Base-by-base conservation (phyloP, 768 basidiomycete genomes). In the Pleurotus salmoneostramineus region DNA sequence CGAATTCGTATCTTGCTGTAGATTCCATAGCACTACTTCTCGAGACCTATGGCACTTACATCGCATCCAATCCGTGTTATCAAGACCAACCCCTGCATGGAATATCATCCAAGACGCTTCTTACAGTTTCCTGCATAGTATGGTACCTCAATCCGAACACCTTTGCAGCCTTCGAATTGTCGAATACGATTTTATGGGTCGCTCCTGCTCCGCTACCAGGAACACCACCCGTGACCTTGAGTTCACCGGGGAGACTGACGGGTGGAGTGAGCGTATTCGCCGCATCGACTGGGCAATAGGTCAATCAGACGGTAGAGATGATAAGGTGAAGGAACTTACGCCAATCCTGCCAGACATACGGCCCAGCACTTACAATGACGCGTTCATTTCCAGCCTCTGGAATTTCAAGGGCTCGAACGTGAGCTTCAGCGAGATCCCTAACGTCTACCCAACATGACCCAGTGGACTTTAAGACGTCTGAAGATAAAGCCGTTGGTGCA, bases 371-470 rank as follows among this genome's bases (percentile, higher is more conserved):
- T 2, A 62, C 45, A 43, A 84, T 72, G 65, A 83, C 76, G 35
- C 84, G 71, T 51, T 83, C 70, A 2, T 78, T 78, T 5, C 74
- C 74, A 0, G 83, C 83, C 7, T 74, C 74, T 7, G 71, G 66
- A 32, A 71, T 74, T 50, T 73, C 72, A 11, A 86, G 67, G 10
- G 82, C 80, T 14, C 69, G 66, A 3, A 72, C 69, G 61, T 85
- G 84, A 1, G 77, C 82, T 31, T 72, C 68, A 0, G 79, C 81
- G 42, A 81, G 68, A 65, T 81, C 78, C 15, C 79, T 72, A 6
- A 80, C 77, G 46, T 81, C 76, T 21, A 77, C 57, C 71, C 71
- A 77, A 37, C 43, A 57, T 6, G 56, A 45, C 4, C 70, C 70
- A 15, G 64, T 57, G 3, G 51, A 56, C 0, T 51, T 54, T 0